phyloP scores from a whole-genome alignment of 495 filamentous ascomycete genomes.

The Aspergillus sclerotioniger region DNA sequence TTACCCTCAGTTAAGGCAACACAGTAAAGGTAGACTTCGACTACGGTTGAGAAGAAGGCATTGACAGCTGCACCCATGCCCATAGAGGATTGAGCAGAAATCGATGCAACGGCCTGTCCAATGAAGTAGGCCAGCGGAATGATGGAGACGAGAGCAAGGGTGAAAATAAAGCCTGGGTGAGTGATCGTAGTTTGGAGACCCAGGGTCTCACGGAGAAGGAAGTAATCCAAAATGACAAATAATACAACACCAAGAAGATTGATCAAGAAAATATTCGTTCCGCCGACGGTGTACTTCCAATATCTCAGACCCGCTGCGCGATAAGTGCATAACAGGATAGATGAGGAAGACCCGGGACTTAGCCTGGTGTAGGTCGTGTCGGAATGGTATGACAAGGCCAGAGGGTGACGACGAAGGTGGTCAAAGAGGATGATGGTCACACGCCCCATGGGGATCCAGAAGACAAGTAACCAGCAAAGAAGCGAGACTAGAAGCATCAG shows the following conservation, averaged over 20 bases:
- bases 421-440: constrained; percentile 86
- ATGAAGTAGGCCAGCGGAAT: constrained; percentile 99
- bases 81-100: constrained; percentile 99
- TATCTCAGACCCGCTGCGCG: constrained; percentile 91
- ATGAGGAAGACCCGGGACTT: constrained; percentile 68
- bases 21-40: constrained; percentile 98
- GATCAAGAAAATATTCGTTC: constrained; percentile 98
- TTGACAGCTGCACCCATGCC: constrained; percentile 98
- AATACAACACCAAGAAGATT: constrained; percentile 88
- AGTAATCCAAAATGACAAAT: constrained; percentile 93
- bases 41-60: constrained; percentile 97
- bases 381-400: constrained; percentile 90
- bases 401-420: constrained; percentile 88
- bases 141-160: constrained; percentile 80
- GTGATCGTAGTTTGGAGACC: constrained; percentile 72
- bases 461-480: constrained; percentile 94
- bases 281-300: constrained; percentile 99
- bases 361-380: constrained; percentile 72
- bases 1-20: constrained; percentile 93
- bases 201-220: constrained; percentile 64
- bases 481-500: constrained; percentile 79
- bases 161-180: constrained; percentile 79
- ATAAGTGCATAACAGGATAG: constrained; percentile 94
- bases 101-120: constrained; percentile 97
- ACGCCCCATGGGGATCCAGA: constrained; percentile 98